Evolutionary conservation across 163 green algal genomes (phyloP).

Genomic region (Chlorella variabilis): DNA sequence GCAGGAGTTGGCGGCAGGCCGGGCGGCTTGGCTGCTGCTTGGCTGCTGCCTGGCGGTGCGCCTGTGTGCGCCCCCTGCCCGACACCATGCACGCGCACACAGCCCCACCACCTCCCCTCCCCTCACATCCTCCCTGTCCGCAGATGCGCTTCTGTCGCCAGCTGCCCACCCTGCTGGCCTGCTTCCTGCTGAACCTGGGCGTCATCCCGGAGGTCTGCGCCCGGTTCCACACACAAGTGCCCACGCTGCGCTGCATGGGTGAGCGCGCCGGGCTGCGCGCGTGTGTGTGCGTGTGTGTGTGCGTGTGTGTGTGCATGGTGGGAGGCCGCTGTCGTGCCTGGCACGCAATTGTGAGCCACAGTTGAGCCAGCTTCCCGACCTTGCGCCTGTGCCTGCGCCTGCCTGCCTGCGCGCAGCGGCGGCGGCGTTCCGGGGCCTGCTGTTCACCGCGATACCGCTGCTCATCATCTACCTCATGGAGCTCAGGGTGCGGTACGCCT

Average conservation of each 20-base stretch:
- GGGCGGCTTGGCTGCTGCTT: neutral
- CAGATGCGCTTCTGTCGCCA: conserved; percentile 33
- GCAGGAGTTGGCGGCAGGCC: neutral
- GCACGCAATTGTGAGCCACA: too few species aligned
- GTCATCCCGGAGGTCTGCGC: neutral
- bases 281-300: neutral
- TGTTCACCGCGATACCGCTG: neutral
- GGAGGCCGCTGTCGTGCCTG: too few species aligned
- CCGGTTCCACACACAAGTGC: neutral
- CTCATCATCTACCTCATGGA: conserved; percentile 4
- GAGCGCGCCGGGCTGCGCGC: neutral
- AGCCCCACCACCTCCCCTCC: neutral
- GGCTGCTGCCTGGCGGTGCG: neutral
- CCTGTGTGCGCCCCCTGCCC: neutral
- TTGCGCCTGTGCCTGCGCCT: too few species aligned
- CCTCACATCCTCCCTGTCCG: neutral
- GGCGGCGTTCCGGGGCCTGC: neutral
- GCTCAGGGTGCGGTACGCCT: conserved; percentile 7
- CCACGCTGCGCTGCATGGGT: neutral
- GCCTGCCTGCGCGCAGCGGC: neutral
- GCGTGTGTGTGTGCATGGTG: too few species aligned
- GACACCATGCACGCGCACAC: neutral
- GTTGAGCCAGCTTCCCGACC: too few species aligned
- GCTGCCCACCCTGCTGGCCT: conserved; percentile 25
- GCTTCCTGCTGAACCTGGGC: conserved; percentile 22